Percentiles rank a stretch among this genome's conserved stretches.
Evolutionary conservation across 1,284 basidiomycete genomes (phyloP).

Genomic region (Ustilago cynodontis): DNA sequence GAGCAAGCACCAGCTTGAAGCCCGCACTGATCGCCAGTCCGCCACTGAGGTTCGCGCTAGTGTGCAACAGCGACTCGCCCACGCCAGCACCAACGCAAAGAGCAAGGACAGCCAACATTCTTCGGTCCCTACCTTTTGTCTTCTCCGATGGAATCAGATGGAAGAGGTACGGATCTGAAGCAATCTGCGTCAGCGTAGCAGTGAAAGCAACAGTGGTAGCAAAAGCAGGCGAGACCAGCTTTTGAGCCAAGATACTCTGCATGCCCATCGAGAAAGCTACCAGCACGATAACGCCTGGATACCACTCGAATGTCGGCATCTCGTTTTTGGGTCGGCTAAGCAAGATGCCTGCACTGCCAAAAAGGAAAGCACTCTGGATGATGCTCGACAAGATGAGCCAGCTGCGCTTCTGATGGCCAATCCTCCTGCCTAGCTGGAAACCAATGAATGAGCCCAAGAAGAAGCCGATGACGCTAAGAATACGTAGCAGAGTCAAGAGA

Average conservation of each 20-base stretch:
- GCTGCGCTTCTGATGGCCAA: constrained; percentile 53
- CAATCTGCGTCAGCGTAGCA: constrained; percentile 62
- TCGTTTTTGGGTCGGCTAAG: constrained; percentile 54
- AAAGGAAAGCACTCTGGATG: constrained; percentile 56
- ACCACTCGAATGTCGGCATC: constrained; percentile 54
- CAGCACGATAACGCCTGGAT: constrained; percentile 52
- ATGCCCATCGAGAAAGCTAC: constrained; percentile 58
- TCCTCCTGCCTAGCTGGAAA: constrained; percentile 29
- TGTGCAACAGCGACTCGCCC: constrained; percentile 56
- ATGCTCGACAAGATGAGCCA: constrained; percentile 51
- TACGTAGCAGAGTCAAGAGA: constrained; percentile 54
- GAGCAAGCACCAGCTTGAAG: constrained; percentile 54
- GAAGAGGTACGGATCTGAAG: constrained; percentile 64
- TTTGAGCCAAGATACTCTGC: constrained; percentile 61
- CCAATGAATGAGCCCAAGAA: constrained; percentile 56
- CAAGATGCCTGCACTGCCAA: constrained; percentile 55
- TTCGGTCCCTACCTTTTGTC: constrained; percentile 50
- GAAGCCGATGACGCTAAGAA: constrained; percentile 53
- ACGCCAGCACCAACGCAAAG: constrained; percentile 59
- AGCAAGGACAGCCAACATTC: constrained; percentile 51
- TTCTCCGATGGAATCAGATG: constrained; percentile 43
- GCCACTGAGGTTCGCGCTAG: constrained; percentile 46
- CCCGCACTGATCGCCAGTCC: constrained; percentile 54
- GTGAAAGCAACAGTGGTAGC: constrained; percentile 65
- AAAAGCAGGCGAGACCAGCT: constrained; percentile 60